These are phyloP conservation scores for Ogataea salicorniae DNA, from an alignment of 805 yeast genomes.

Conservation along the genomic window DNA sequence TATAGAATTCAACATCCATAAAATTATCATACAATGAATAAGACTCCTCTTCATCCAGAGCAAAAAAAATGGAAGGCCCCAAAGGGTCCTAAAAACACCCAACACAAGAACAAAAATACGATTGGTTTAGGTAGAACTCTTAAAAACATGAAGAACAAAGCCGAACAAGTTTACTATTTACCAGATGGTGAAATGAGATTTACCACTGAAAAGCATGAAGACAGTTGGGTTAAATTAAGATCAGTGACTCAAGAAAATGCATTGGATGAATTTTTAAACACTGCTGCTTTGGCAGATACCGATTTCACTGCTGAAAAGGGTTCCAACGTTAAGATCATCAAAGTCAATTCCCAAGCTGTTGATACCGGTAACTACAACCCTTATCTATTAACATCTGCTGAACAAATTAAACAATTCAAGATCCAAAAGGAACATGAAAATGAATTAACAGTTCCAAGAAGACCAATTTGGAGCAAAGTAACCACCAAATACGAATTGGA, in stretches of 20 bases:
- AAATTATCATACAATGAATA: not conserved
- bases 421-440: conserved; percentile 64
- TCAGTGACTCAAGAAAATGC: conserved; percentile 95
- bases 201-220: conserved; percentile 80
- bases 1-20: not conserved
- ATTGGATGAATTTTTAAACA: conserved; percentile 86
- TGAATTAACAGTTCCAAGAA: conserved; percentile 79
- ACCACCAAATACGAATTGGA: conserved; percentile 77
- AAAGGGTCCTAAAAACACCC: conserved; percentile 88
- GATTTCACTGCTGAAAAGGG: conserved; percentile 92
- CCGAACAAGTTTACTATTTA: conserved; percentile 61
- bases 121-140: conserved; percentile 85
- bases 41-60: conserved; percentile 39
- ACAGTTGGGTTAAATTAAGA: conserved; percentile 82
- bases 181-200: conserved; percentile 90
- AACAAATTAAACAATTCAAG: conserved; percentile 53
- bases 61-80: conserved; percentile 82
- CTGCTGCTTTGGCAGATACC: conserved; percentile 93
- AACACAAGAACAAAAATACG: conserved; percentile 73
- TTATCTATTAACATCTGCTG: conserved; percentile 59
- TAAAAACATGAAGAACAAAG: conserved; percentile 64
- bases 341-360: conserved; percentile 69
- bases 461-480: conserved; percentile 78
- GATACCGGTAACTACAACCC: conserved; percentile 49
- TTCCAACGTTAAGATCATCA: conserved; percentile 77